Percentiles rank a stretch among this genome's conserved stretches.
phyloP scores from a whole-genome alignment of 257 asterid genomes.

The Jasminum sambac region DNA sequence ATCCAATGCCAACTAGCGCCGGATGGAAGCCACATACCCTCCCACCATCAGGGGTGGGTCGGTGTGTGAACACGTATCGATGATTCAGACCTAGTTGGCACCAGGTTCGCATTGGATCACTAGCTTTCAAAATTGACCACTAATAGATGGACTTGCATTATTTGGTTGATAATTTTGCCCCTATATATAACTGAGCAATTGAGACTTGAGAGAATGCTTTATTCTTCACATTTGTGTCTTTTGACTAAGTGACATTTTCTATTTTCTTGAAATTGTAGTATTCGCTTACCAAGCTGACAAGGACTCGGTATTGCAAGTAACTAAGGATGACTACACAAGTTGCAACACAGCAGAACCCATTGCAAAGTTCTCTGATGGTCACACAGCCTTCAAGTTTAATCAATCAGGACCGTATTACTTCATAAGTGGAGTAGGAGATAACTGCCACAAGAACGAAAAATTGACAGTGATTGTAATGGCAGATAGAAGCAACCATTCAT shows the following conservation, averaged over 20 bases:
- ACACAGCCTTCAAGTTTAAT: constrained; percentile 40
- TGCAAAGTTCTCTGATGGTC: constrained; percentile 52
- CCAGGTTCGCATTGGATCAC: too few relatives aligned
- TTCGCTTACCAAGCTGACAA: constrained; percentile 50
- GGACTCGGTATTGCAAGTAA: constrained; percentile 71
- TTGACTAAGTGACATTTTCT: neutral
- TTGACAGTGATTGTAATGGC: constrained; percentile 65
- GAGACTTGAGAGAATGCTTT: too few relatives aligned
- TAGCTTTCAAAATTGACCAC: too few relatives aligned
- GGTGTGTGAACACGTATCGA: too few relatives aligned
- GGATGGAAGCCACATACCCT: too few relatives aligned
- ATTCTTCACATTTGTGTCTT: neutral
- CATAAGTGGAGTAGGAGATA: constrained; percentile 69
- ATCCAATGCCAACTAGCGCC: too few relatives aligned
- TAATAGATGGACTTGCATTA: too few relatives aligned
- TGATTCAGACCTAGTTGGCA: too few relatives aligned
- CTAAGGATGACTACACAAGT: constrained; percentile 48
- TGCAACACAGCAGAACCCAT: constrained; percentile 56
- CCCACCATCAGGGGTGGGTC: too few relatives aligned
- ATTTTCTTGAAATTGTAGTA: constrained; percentile 40
- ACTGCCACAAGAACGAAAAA: constrained; percentile 76
- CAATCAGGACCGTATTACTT: constrained; percentile 69
- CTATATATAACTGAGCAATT: too few relatives aligned
- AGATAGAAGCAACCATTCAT: constrained; percentile 43
- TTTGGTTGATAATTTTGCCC: too few relatives aligned